Base-by-base conservation (phyloP, 2,329 filamentous ascomycete species). In the Pezizomycotina sp. region DNA sequence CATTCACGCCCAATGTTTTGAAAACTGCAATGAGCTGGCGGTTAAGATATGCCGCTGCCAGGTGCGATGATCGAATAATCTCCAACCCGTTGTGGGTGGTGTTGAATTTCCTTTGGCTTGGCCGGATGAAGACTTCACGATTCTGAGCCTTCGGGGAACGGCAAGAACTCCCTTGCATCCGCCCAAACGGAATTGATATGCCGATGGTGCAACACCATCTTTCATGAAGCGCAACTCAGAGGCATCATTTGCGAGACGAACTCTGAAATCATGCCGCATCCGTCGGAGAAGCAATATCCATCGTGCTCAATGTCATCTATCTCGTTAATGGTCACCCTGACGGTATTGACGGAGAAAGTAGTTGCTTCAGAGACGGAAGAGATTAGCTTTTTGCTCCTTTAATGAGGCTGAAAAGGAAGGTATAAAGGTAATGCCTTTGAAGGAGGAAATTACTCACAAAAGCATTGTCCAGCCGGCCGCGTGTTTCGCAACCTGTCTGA, bases 111-210 rank as follows among this genome's bases (percentile, higher is more conserved):
- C 77, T 67, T 52, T 98, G 89, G 8, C 81, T 92, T 9, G 71
- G 69, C 2, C 89, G 74, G 32, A 93, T 73, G 34, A 80, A 73
- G 0, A 95, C 68, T 38, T 84, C 71, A 19, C 65, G 68, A 0
- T 66, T 66, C 42, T 66, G 67, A 6, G 74, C 69, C 4, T 75
- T 66, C 0, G 77, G 70, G 58, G 80, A 86, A 82, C 65, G 0
- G 74, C 71, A 12, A 98, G 63, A 9, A 98, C 74, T 0, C 89
- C 89, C 59, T 98, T 98, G 59, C 75, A 84, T 1, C 89, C 89
- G 6, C 81, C 84, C 50, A 93, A 71, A 5, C 89, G 78, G 51
- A 95, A 92, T 50, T 98, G 89, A 47, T 80, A 86, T 0, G 80
- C 77, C 0, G 83, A 92, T 0, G 89, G 84, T 4, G 70, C 60